A percentile compares a stretch with the other conserved stretches of the same genome.
phyloP scores from a whole-genome alignment of 495 filamentous ascomycete genomes.

The Bryoglossum gracile region DNA sequence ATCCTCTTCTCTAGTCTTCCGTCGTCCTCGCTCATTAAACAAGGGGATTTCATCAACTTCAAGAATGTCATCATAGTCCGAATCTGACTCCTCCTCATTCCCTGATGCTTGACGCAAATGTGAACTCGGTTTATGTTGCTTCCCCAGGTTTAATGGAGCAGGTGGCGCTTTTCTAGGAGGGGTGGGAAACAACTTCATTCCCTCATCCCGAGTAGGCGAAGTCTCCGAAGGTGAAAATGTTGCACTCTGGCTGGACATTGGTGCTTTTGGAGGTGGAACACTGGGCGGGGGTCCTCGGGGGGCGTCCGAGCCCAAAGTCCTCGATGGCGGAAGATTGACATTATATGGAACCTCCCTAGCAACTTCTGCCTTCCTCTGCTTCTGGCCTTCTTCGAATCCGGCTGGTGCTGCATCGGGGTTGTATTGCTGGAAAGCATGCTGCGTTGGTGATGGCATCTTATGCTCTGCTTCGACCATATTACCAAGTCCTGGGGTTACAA shows the following conservation, averaged over 20 bases:
- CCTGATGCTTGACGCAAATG: conserved; percentile 37
- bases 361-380: conserved; percentile 28
- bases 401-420: conserved; percentile 42
- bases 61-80: conserved; percentile 75
- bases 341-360: conserved; percentile 37
- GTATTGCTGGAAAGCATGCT: conserved; percentile 45
- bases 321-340: conserved; percentile 38
- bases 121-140: conserved; percentile 32
- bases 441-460: conserved; percentile 45
- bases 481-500: conserved; percentile 15
- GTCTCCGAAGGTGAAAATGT: conserved; percentile 38
- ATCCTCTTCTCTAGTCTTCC: conserved; percentile 83
- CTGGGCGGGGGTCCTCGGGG: conserved; percentile 23
- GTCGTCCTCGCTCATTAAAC: conserved; percentile 62
- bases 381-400: conserved; percentile 35
- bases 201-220: conserved; percentile 41
- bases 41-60: conserved; percentile 54
- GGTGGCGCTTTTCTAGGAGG: conserved; percentile 75
- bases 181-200: conserved; percentile 36
- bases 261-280: conserved; percentile 21
- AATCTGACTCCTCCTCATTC: conserved; percentile 59
- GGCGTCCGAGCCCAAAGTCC: conserved; percentile 37
- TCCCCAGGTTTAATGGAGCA: conserved; percentile 68
- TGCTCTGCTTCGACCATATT: conserved; percentile 29
- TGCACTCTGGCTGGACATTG: conserved; percentile 25